phyloP scores from a whole-genome alignment of 2,329 filamentous ascomycete genomes.

The Emmonsia crescens region DNA sequence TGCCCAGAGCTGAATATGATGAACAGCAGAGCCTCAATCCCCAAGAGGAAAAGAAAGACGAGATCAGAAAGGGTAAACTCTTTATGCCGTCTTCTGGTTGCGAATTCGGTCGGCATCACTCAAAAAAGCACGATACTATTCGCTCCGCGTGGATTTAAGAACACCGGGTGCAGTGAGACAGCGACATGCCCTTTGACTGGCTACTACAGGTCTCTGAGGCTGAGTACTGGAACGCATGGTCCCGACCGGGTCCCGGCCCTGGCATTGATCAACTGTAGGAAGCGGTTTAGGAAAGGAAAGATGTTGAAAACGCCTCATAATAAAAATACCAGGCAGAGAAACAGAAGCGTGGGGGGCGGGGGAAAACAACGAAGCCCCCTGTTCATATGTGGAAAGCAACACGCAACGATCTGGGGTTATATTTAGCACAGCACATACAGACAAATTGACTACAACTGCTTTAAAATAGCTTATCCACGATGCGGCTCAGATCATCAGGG shows the following conservation, averaged over 20 bases:
- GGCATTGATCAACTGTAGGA: not conserved
- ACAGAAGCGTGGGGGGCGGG: not conserved
- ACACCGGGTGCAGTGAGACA: not conserved
- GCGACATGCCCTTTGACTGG: not conserved
- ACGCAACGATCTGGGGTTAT: not conserved
- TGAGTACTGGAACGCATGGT: not conserved
- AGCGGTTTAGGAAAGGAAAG: not conserved
- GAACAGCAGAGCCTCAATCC: not conserved
- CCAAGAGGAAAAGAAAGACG: constrained; percentile 1
- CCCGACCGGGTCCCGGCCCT: not conserved
- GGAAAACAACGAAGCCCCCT: not conserved
- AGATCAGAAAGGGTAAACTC: not conserved
- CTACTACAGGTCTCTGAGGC: not conserved
- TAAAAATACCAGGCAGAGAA: not conserved
- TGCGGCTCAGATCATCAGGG: not conserved
- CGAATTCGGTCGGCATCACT: not conserved
- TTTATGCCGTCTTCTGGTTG: not conserved
- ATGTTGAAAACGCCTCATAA: not conserved
- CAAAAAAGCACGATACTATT: not conserved
- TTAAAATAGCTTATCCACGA: not conserved
- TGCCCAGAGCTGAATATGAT: not conserved
- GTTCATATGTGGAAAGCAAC: not conserved
- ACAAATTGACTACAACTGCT: not conserved
- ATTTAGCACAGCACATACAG: not conserved
- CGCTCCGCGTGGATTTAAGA: not conserved